Conservation (phyloP, 306 rosid genomes). For the Trifolium pratense region DNA sequence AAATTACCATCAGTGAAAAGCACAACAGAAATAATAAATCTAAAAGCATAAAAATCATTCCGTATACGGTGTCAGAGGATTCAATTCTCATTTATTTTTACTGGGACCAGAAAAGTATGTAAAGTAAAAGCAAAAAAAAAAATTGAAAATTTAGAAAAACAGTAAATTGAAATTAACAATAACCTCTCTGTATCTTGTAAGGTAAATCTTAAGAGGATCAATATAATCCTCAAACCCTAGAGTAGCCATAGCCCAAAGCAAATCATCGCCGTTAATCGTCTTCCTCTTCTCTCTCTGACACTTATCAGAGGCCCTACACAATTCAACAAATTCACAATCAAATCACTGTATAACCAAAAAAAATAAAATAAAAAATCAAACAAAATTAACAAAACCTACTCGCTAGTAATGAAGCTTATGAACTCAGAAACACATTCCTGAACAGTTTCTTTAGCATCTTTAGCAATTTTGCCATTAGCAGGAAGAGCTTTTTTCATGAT, state of each 20-base stretch:
- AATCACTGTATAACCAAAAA: background rate
- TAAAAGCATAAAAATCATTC: background rate
- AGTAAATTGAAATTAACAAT: constrained; percentile 49
- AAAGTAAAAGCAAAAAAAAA: background rate
- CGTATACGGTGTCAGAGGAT: constrained; percentile 16
- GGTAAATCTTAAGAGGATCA: constrained; percentile 87
- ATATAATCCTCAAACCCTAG: constrained; percentile 93
- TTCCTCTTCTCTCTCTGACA: constrained; percentile 98
- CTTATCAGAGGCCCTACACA: constrained; percentile 91
- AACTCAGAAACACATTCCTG: constrained; percentile 98
- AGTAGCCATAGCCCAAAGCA: constrained; percentile 99
- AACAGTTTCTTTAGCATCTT: constrained; percentile 96
- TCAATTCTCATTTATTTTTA: background rate
- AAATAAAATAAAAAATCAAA: background rate
- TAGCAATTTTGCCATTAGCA: constrained; percentile 90
- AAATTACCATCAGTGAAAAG: constrained; percentile 45
- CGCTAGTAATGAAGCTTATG: constrained; percentile 97
- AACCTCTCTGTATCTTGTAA: constrained; percentile 88
- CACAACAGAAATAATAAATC: constrained; percentile 17
- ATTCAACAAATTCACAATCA: constrained; percentile 20
- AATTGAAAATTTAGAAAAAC: too few relatives aligned
- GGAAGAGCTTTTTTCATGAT: constrained; percentile 99
- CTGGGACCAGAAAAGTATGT: constrained; percentile 19
- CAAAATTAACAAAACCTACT: constrained; percentile 43
- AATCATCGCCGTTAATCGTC: constrained; percentile 95